These are phyloP conservation scores for Aspergillus sp. DNA, from an alignment of 2,329 filamentous ascomycete genomes.

Conservation along the genomic window DNA sequence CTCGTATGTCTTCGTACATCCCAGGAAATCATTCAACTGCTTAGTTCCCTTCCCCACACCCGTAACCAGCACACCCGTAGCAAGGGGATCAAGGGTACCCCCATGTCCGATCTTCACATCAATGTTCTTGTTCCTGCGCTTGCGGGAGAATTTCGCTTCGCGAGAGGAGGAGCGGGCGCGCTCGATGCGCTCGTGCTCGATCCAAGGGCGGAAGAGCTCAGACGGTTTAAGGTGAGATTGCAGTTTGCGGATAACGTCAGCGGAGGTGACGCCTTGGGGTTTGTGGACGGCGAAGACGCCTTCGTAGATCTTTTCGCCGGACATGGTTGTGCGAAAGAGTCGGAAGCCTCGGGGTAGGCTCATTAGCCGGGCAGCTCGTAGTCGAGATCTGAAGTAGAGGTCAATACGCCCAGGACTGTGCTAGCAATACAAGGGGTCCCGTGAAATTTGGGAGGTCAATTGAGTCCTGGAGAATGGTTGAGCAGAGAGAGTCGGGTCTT, in stretches of 20 bases:
- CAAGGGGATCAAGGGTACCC: slow-evolving; percentile 88
- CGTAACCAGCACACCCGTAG: slow-evolving; percentile 84
- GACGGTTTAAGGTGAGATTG: slow-evolving; percentile 81
- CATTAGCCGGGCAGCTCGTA: slow-evolving; percentile 18
- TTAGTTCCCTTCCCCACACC: slow-evolving; percentile 88
- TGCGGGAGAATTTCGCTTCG: slow-evolving; percentile 55
- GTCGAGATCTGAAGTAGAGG: too few species aligned
- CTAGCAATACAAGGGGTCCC: too few species aligned
- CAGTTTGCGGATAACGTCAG: slow-evolving; percentile 81
- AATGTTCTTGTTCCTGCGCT: slow-evolving; percentile 54
- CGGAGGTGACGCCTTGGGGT: slow-evolving; percentile 77
- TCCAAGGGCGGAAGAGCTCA: slow-evolving; percentile 67
- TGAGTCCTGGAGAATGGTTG: too few species aligned
- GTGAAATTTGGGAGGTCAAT: too few species aligned
- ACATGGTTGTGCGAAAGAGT: slow-evolving; percentile 33
- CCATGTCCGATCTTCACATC: slow-evolving; percentile 94
- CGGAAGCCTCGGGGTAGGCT: slow-evolving; percentile 20
- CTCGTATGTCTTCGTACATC: slow-evolving; percentile 91
- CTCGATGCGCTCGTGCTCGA: slow-evolving; percentile 55
- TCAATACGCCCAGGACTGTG: too few species aligned
- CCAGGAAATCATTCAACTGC: slow-evolving; percentile 66
- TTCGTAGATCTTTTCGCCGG: slow-evolving; percentile 49
- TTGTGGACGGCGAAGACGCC: slow-evolving; percentile 82
- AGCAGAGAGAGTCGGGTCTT: too few species aligned
- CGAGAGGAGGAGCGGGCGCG: slow-evolving; percentile 14